Evolutionary conservation across 2,329 filamentous ascomycete genomes (phyloP), one percentile per base, ranked within the genome.

Genomic region (Fusarium duplospermum): DNA sequence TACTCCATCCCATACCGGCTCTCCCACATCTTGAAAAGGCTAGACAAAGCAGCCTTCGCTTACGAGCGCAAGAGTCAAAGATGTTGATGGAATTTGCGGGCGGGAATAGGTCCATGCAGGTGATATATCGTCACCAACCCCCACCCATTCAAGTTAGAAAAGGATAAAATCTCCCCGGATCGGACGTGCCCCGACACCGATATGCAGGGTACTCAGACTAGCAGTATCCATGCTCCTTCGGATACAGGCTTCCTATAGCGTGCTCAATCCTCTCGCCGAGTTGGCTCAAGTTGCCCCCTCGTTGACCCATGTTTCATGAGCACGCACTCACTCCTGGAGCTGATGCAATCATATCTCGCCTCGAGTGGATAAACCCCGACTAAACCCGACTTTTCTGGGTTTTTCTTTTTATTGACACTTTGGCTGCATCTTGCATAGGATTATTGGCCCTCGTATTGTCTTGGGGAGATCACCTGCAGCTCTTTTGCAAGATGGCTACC

Each of bases 211-310:
- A n/a, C 22, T 40, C 35, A 2, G 11, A 13, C 22, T 29, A 27
- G 22, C n/a, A 8, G 16, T 27, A 58, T n/a, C 56, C 56, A 29
- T 36, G 20, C 9, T 38, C 29, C 33, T 7, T 22, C 56, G 35
- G 56, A 58, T 58, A 36, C 56, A 58, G 22, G 56, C 56, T 58
- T 29, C 56, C 56, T 58, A 40, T 58, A 58, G 22, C 35, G 56
- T 58, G 56, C 20, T 58, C 22, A 3, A 38, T n/a, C 16, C 8
- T 24, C 18, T 36, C 11, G 22, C 16, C 11, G 42, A 45, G 13
- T 24, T 45, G 42, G 42, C 2, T 24, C 33, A 13, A 13, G n/a
- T 58, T 24, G 54, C 13, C 54, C 54, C 54, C 56, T n/a, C 29
- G 35, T 14, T 58, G 35, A 40, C 35, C 56, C 56, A 58, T 40